Evolutionary conservation across 2,329 filamentous ascomycete genomes (phyloP).

Genomic region (Colletotrichum chlorophyti): DNA sequence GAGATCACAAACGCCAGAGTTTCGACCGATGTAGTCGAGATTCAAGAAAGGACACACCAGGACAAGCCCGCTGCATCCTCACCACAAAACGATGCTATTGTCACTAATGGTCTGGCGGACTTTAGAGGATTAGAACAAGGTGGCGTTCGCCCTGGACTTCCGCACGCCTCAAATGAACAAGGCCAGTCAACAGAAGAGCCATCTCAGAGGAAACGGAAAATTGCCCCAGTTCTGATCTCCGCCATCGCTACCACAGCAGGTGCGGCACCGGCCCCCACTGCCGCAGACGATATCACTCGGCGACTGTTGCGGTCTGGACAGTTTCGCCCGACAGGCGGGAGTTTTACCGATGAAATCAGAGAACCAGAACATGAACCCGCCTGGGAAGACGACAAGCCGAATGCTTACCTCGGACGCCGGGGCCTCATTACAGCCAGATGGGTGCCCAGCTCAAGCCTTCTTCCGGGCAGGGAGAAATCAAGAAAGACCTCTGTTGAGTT

Average conservation of each 20-base stretch:
- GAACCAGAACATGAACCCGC: too few relatives aligned
- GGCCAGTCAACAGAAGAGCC: slow-evolving; percentile 21
- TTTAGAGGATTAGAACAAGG: background rate
- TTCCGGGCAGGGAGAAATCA: background rate
- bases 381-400: slow-evolving; percentile 32
- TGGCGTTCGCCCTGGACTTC: too few relatives aligned
- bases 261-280: slow-evolving; percentile 10
- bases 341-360: too few relatives aligned
- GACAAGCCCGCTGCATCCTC: too few relatives aligned
- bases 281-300: slow-evolving; percentile 14
- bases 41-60: slow-evolving; percentile 12
- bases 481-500: background rate
- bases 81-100: background rate
- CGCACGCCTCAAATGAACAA: background rate
- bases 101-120: background rate
- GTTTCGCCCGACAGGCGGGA: too few relatives aligned
- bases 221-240: slow-evolving; percentile 34
- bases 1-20: background rate
- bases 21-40: background rate
- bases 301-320: too few relatives aligned
- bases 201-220: slow-evolving; percentile 37
- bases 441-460: slow-evolving; percentile 14
- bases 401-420: slow-evolving; percentile 45
- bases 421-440: slow-evolving; percentile 32
- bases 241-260: slow-evolving; percentile 24